Base-by-base conservation (phyloP, 2,329 filamentous ascomycete species). In the Sphaceloma murrayae region DNA sequence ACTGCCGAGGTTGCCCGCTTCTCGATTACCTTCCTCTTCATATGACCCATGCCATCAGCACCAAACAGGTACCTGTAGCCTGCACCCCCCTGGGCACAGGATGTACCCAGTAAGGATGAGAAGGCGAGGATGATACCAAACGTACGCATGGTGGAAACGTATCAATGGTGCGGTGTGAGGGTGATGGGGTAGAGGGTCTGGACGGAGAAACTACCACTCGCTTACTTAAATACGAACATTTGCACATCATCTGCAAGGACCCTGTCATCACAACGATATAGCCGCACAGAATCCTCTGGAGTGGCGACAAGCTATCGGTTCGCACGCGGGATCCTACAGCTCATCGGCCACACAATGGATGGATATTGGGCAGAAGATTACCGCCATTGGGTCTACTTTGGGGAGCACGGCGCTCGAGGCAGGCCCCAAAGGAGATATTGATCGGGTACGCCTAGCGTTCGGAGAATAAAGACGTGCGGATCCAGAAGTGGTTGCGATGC, bases 1-100 rank as follows among this genome's bases (percentile, higher is more conserved):
- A n/a, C n/a, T n/a, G n/a, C n/a, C n/a, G n/a, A n/a, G n/a, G n/a
- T n/a, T n/a, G n/a, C n/a, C n/a, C n/a, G n/a, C n/a, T n/a, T n/a
- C n/a, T n/a, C n/a, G n/a, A n/a, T n/a, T n/a, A n/a, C n/a, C 21
- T 42, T 34, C 18, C 45, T 33, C 9, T 30, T 26, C 49, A 51
- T 49, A 34, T 46, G 48, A 19, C 46, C 46, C 46, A 51, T 51
- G 13, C 45, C 38, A 21, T 47, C 49, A 36, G 45, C 39, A 33
- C 46, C 48, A 43, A 45, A 49, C 21, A 47, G n/a, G 17, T 51
- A 49, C 14, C 29, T 38, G 11, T 31, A 33, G 13, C 43, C 38
- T 16, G 43, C 46, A 9, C 38, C 17, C 11, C 32, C 40, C 46
- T 45, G 45, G 14, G 46, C 45, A 29, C 39, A 46, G 5, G 46